These are phyloP conservation scores for Tolypocladium amazonense DNA, from an alignment of 2,329 filamentous ascomycete species.

Conservation along the genomic window DNA sequence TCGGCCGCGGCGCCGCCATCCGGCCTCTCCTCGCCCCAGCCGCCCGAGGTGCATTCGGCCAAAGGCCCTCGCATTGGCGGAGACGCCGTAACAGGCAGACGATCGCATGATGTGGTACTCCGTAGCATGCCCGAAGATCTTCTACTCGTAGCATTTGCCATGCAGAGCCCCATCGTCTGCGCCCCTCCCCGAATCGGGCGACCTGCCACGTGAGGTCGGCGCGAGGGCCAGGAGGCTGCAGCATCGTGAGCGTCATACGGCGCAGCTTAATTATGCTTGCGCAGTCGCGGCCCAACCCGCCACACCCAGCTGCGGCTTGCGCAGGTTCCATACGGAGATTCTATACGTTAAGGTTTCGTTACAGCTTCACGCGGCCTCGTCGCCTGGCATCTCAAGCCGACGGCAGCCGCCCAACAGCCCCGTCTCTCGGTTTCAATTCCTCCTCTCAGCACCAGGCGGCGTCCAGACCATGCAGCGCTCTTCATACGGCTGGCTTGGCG, in stretches of 20 bases:
- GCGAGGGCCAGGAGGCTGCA: not conserved
- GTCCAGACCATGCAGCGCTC: conserved; percentile 23
- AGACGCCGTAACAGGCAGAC: not conserved
- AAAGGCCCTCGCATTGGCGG: not conserved
- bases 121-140: not conserved
- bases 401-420: not conserved
- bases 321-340: not conserved
- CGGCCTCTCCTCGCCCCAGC: not conserved
- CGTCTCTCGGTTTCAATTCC: not conserved
- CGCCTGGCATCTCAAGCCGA: not conserved
- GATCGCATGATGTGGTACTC: not conserved
- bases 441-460: not conserved
- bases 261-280: not conserved
- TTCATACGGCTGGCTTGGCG: conserved; percentile 20
- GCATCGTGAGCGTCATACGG: not conserved
- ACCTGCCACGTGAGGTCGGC: not conserved
- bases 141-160: not conserved
- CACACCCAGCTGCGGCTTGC: not conserved
- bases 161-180: not conserved
- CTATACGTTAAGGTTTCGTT: not conserved
- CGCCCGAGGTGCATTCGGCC: not conserved
- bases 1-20: not conserved
- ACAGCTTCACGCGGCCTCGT: not conserved
- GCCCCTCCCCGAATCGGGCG: not conserved
- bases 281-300: not conserved